Evolutionary conservation across 179 eudicot genomes (phyloP).

Genomic region (Camellia oleifera): DNA sequence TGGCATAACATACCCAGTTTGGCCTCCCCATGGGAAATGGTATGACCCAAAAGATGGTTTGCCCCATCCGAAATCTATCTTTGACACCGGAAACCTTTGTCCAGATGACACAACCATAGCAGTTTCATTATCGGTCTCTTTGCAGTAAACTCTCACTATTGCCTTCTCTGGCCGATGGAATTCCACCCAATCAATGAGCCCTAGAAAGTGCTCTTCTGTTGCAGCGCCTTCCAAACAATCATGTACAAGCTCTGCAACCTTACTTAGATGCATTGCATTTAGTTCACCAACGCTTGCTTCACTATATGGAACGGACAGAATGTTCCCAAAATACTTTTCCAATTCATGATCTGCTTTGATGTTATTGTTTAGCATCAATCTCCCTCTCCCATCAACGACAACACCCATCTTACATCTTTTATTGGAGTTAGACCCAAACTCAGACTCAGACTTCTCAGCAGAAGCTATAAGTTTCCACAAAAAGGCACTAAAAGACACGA

Average conservation of each 20-base stretch:
- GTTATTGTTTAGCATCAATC: conserved; percentile 2
- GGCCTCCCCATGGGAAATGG: conserved; percentile 64
- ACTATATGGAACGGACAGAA: conserved; percentile 40
- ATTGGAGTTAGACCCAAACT: not conserved
- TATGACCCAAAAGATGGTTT: conserved; percentile 53
- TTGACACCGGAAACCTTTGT: conserved; percentile 40
- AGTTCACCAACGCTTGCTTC: conserved; percentile 27
- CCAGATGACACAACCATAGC: conserved; percentile 59
- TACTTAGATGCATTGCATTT: conserved; percentile 21
- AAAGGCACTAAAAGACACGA: conserved; percentile 40
- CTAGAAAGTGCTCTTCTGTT: conserved; percentile 44
- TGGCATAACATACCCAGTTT: conserved; percentile 58
- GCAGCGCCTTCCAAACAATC: conserved; percentile 12
- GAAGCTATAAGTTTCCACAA: conserved; percentile 43
- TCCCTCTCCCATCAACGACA: conserved; percentile 42
- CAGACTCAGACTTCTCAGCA: not conserved
- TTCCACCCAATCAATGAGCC: conserved; percentile 65
- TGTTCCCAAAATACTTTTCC: conserved; percentile 41
- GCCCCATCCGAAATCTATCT: conserved; percentile 63
- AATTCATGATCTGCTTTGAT: not conserved
- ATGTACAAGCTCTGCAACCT: conserved; percentile 30
- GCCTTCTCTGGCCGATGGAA: conserved; percentile 43
- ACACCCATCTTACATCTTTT: conserved; percentile 38
- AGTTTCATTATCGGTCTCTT: conserved; percentile 30
- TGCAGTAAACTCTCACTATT: conserved; percentile 32